Evolutionary conservation across 176 grass and related monocot species (phyloP).

Genomic region (Hordeum marinum): DNA sequence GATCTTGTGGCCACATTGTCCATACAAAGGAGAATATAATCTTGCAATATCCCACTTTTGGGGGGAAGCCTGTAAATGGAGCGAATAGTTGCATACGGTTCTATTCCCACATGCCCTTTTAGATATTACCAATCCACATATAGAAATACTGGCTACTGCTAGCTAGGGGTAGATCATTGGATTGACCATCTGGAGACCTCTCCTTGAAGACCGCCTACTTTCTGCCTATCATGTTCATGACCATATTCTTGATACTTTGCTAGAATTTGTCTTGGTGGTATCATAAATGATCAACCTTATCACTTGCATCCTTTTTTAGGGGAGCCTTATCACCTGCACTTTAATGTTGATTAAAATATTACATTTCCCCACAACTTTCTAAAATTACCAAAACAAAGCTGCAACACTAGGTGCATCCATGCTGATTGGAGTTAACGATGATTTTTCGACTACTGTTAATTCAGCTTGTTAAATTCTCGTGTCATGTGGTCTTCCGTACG

Average conservation of each 20-base stretch:
- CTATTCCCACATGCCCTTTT: slow-evolving; percentile 7
- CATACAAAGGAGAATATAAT: slow-evolving; percentile 38
- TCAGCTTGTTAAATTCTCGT: neutral
- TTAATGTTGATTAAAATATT: neutral
- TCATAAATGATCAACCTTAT: neutral
- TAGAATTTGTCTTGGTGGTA: neutral
- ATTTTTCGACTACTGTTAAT: neutral
- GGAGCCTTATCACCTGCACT: neutral
- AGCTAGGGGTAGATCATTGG: neutral
- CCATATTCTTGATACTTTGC: neutral
- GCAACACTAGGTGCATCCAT: too few species aligned
- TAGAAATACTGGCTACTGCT: slow-evolving; percentile 2
- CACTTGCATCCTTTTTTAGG: neutral
- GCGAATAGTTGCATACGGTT: slow-evolving; percentile 13
- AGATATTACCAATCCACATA: slow-evolving; percentile 14
- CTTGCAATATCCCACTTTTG: neutral
- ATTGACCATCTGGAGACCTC: neutral
- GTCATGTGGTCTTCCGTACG: neutral
- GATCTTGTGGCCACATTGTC: slow-evolving; percentile 12
- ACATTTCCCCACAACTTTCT: neutral
- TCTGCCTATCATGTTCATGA: neutral
- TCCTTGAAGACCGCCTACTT: slow-evolving; percentile 9
- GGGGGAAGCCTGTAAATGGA: neutral
- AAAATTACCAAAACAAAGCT: neutral
- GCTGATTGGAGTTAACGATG: too few species aligned